A percentile compares a stretch with the other conserved stretches of the same genome.
phyloP scores from a whole-genome alignment of 2,329 filamentous ascomycete species.

The Akanthomyces lecanii region DNA sequence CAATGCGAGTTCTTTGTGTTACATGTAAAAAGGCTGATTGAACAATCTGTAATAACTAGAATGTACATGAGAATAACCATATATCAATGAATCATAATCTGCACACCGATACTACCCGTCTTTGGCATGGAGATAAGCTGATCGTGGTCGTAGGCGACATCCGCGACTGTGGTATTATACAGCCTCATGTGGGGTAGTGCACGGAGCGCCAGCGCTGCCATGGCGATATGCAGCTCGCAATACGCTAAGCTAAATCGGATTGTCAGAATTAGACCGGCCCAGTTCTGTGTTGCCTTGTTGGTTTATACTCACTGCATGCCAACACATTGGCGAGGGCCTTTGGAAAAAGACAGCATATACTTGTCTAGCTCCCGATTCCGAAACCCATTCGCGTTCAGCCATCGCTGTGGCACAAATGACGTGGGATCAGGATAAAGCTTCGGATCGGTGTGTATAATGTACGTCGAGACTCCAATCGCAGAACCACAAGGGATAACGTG shows the following conservation, averaged over 20 bases:
- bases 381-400: constrained; percentile 21
- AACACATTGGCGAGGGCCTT: constrained; percentile 21
- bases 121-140: constrained; percentile 23
- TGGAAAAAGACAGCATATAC: constrained; percentile 21
- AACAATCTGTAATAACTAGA: too few relatives aligned
- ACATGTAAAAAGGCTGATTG: too few relatives aligned
- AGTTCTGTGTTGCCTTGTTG: background rate
- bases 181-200: constrained; percentile 27
- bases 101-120: background rate
- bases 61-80: too few relatives aligned
- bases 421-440: background rate
- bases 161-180: constrained; percentile 26
- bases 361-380: constrained; percentile 18
- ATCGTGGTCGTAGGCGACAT: constrained; percentile 29
- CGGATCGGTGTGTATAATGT: background rate
- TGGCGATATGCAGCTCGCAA: constrained; percentile 20
- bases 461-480: background rate
- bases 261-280: background rate
- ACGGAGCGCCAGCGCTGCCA: constrained; percentile 26
- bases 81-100: background rate
- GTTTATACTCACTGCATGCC: constrained; percentile 22
- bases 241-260: constrained; percentile 15
- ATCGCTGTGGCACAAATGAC: constrained; percentile 26
- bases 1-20: too few relatives aligned
- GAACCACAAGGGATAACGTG: background rate